Evolutionary conservation across 352 stramenopile species (phyloP), one percentile per base, ranked within the genome.

Genomic region (Pythium sp.): DNA sequence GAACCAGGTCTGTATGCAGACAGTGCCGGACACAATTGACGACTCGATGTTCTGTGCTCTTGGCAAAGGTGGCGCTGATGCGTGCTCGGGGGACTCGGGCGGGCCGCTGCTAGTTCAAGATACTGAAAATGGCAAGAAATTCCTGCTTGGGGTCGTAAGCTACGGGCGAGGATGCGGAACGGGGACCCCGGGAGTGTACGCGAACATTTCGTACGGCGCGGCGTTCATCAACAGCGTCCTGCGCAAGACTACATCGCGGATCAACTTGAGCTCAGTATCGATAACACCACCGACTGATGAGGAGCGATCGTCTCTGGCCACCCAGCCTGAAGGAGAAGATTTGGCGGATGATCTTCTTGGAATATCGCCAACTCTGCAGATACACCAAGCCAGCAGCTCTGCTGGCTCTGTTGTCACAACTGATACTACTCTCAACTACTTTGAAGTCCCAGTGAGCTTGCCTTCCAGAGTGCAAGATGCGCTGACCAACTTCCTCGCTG

Each of bases 191-290:
- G 32, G 56, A 15, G 56, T 62, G 56, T 34, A 62, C 56, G 56
- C 56, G 30, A 43, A 62, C n/a, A 55, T 71, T 58, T 60, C 71
- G 53, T 24, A 72, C 46, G 14, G 65, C 24, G 26, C 70, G 15
- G 43, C 68, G 60, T 36, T 62, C 56, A 62, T 62, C 20, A n/a
- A 14, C 18, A 62, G 32, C 8, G 56, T 49, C 2, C 11, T 62
- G 8, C 8, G 28, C 14, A 15, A 15, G 18, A 20, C 20, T 14
- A 28, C 2, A 6, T 24, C 20, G 46, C 2, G 15, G 8, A 12
- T 9, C 30, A 18, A 18, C 18, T 8, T 49, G 32, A 3, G 3
- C 1, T 5, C 8, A 34, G 30, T 32, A 5, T 5, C 56, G 20
- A 41, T 22, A 56, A 12, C 49, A 56, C 8, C 49, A 56, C 2